Conservation (phyloP, 2,329 filamentous ascomycete genomes). For the Aspergillus niger region DNA sequence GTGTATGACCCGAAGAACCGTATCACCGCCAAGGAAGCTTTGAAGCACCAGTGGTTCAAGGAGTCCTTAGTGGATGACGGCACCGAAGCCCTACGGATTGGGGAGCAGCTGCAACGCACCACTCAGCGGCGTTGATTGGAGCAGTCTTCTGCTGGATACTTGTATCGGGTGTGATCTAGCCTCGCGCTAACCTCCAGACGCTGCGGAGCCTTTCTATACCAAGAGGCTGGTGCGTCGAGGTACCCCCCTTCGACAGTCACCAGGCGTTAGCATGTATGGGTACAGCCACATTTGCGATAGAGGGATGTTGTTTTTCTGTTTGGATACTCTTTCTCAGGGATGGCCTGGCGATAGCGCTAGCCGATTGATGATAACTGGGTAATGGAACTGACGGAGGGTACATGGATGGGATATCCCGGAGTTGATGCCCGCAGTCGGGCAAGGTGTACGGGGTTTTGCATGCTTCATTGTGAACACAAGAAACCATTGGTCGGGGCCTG, state of each 20-base stretch:
- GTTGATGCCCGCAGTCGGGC: constrained; percentile 2
- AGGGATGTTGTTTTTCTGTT: constrained; percentile 17
- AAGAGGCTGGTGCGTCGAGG: not conserved
- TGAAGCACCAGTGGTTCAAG: constrained; percentile 68
- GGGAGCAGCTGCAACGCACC: constrained; percentile 44
- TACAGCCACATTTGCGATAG: constrained; percentile 21
- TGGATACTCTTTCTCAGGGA: constrained; percentile 24
- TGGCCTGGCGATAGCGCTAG: constrained; percentile 5
- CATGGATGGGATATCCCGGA: constrained; percentile 6
- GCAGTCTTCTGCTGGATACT: not conserved
- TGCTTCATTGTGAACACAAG: not conserved
- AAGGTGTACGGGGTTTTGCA: constrained; percentile 8
- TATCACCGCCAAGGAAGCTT: constrained; percentile 65
- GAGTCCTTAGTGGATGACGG: constrained; percentile 66
- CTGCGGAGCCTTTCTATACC: not conserved
- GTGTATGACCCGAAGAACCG: constrained; percentile 67
- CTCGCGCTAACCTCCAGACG: not conserved
- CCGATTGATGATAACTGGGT: constrained; percentile 12
- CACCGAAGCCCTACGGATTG: constrained; percentile 64
- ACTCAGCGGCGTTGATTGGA: constrained; percentile 22
- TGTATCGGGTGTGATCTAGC: not conserved
- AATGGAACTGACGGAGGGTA: constrained; percentile 11
- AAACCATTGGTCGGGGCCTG: not conserved
- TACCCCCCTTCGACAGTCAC: constrained; percentile 7
- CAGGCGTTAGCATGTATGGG: constrained; percentile 19